phyloP scores from a whole-genome alignment of 345 rosid genomes.

The Gossypium bickii region DNA sequence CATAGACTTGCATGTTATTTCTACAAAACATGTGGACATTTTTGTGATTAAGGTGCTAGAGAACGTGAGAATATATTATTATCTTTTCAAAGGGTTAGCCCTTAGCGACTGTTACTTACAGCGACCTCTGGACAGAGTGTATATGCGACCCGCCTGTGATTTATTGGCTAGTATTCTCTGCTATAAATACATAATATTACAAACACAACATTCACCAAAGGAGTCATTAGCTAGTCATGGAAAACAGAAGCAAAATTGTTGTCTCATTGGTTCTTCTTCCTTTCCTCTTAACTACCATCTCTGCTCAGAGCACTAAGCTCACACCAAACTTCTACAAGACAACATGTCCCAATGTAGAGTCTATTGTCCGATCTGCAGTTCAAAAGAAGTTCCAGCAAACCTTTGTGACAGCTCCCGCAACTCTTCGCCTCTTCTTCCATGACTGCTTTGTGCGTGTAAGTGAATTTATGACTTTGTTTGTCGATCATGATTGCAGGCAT shows the following conservation, averaged over 20 bases:
- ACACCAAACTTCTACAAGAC: conserved; percentile 33
- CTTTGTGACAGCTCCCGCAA: conserved; percentile 53
- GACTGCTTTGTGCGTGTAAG: conserved; percentile 62
- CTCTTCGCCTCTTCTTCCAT: conserved; percentile 60
- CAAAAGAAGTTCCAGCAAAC: conserved; percentile 52
- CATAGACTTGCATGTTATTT: conserved; percentile 8
- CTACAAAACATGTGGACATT: neutral
- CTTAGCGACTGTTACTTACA: neutral
- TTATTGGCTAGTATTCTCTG: neutral
- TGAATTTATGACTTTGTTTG: neutral
- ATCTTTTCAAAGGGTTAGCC: neutral
- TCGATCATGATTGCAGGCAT: neutral
- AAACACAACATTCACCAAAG: neutral
- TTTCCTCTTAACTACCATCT: conserved; percentile 15
- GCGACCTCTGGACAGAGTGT: neutral
- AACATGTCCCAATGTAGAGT: conserved; percentile 57
- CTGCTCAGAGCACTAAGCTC: conserved; percentile 49
- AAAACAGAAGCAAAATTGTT: conserved; percentile 4
- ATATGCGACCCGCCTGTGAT: neutral
- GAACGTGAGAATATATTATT: neutral
- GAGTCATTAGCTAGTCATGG: conserved; percentile 13
- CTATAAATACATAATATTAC: neutral
- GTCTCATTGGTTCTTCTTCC: conserved; percentile 13
- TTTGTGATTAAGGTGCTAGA: neutral
- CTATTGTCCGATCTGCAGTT: conserved; percentile 50